Percentiles rank a stretch among this genome's conserved stretches.
Evolutionary conservation across 805 yeast genomes (phyloP).

Genomic region (Cyberlindnera sargentensis): DNA sequence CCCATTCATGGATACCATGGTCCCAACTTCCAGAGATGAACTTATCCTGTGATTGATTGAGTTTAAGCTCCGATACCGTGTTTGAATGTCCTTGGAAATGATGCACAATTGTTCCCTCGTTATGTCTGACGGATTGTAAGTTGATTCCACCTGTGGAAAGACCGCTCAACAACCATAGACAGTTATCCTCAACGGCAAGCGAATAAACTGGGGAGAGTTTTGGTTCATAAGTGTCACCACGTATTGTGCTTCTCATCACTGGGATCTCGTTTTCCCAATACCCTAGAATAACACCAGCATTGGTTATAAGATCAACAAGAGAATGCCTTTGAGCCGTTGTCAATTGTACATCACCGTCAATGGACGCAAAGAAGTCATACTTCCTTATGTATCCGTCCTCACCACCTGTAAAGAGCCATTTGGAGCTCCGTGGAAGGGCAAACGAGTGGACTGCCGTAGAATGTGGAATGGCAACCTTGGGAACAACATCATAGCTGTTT

Average conservation of each 20-base stretch:
- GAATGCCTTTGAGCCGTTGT: conserved; percentile 91
- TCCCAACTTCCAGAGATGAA: conserved; percentile 92
- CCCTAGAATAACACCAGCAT: conserved; percentile 74
- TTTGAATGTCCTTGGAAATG: conserved; percentile 66
- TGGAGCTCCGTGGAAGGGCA: conserved; percentile 71
- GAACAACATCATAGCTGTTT: conserved; percentile 61
- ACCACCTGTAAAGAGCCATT: conserved; percentile 90
- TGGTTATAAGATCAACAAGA: conserved; percentile 74
- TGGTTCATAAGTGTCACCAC: conserved; percentile 39
- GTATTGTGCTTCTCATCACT: conserved; percentile 33
- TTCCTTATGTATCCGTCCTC: conserved; percentile 91
- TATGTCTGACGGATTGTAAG: conserved; percentile 72
- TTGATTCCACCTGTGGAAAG: conserved; percentile 80
- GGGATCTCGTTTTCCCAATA: conserved; percentile 99
- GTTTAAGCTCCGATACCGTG: conserved; percentile 64
- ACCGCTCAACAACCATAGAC: conserved; percentile 81
- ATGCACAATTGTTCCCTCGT: conserved; percentile 76
- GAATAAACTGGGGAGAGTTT: conserved; percentile 80
- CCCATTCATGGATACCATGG: conserved; percentile 74
- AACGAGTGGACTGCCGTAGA: conserved; percentile 71
- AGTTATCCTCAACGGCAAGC: conserved; percentile 74
- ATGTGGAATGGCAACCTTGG: conserved; percentile 85
- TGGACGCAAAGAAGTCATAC: conserved; percentile 77
- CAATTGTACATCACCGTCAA: conserved; percentile 79
- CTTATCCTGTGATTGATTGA: conserved; percentile 54